Conservation (phyloP, 139 green algal species). For the Gonium pectorale region DNA sequence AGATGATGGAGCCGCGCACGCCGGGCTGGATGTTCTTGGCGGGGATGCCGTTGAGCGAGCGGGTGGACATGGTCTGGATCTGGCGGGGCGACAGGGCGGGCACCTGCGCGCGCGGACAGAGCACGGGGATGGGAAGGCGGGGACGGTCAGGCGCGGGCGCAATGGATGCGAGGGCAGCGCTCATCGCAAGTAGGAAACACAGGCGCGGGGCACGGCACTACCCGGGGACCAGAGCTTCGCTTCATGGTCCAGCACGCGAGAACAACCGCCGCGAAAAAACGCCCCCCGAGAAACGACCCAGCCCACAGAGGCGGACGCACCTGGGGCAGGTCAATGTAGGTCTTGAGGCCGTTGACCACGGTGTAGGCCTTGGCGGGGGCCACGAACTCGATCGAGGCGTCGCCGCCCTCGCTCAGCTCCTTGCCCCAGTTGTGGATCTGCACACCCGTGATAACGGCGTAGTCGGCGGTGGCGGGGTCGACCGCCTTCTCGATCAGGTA, state of each 20-base stretch:
- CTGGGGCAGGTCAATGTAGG: constrained; percentile 77
- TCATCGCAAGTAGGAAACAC: too few relatives aligned
- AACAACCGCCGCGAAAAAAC: too few relatives aligned
- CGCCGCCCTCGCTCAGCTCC: constrained; percentile 56
- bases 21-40: constrained; percentile 29
- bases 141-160: neutral
- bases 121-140: neutral
- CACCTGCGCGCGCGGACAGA: constrained; percentile 1
- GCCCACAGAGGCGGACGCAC: constrained; percentile 26
- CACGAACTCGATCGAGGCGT: constrained; percentile 83
- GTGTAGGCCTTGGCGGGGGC: constrained; percentile 69
- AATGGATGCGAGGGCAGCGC: too few relatives aligned
- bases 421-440: constrained; percentile 87
- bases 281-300: too few relatives aligned
- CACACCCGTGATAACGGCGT: constrained; percentile 84
- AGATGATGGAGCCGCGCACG: constrained; percentile 28
- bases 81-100: constrained; percentile 41
- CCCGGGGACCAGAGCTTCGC: too few relatives aligned
- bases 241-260: too few relatives aligned
- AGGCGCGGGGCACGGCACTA: too few relatives aligned
- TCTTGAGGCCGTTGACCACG: constrained; percentile 77
- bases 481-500: constrained; percentile 84
- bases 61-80: constrained; percentile 34
- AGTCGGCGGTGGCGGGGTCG: constrained; percentile 83
- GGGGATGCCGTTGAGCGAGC: constrained; percentile 27